Base-by-base conservation (phyloP, 768 basidiomycete species). In the Cubamyces sp. region DNA sequence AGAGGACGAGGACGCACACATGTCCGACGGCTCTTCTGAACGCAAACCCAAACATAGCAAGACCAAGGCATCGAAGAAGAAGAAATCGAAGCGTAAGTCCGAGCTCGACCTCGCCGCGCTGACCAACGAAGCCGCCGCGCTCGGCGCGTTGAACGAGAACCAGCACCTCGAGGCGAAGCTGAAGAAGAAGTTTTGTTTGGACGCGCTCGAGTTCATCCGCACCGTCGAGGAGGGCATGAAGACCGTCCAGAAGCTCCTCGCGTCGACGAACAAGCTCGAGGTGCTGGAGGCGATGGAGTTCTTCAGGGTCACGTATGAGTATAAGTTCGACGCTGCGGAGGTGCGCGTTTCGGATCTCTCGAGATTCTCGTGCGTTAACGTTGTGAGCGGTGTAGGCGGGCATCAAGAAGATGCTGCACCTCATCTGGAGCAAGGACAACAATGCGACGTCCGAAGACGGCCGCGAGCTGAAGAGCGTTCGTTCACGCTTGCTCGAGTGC, bases 401-500 rank as follows among this genome's bases (percentile, higher is more conserved):
- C 0, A 88, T 99, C 70, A 94, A 91, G 79, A 93, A 88, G 70
- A 98, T 98, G 96, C 73, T 99, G 15, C 97, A 98, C 73, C 80
- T 99, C 25, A 92, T 99, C 67, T 98, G 97, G 97, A 84, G 85
- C 26, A 98, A 98, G 72, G 96, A 99, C 70, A 94, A 94, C 70
- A 90, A 78, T 53, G 81, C 84, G 23, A 85, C 90, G n/a, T 85
- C 85, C 30, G 86, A 87, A 66, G 87, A 88, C 51, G 86, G 84
- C 23, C 83, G 83, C 65, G 93, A 96, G 72, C 74, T 94, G 48
- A 96, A 95, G 73, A 94, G 96, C 26, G 82, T 98, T 61, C 86
- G 94, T 5, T 87, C 92, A 49, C 83, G 90, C 37, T 80, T 98
- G 40, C 80, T 99, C 64, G 96, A 98, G 69, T 91, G 88, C 69